Evolutionary conservation across 371 early-diverging fungal species (phyloP).

Genomic region (Rhizopus arrhizus): DNA sequence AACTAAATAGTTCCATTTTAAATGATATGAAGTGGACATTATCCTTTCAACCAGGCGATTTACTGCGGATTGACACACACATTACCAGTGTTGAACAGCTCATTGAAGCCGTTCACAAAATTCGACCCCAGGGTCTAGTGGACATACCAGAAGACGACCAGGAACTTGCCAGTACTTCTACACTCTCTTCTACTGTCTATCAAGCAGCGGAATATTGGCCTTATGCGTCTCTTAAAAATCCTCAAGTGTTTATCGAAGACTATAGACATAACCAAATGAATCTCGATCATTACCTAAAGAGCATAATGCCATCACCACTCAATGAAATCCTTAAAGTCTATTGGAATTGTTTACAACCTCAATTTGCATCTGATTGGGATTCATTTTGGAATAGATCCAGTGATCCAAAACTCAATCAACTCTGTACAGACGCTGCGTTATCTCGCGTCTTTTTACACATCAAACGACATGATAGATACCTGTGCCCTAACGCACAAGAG

Average conservation of each 20-base stretch:
- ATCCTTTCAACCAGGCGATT: conserved; percentile 40
- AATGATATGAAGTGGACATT: conserved; percentile 33
- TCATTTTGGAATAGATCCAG: conserved; percentile 48
- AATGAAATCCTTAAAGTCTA: conserved; percentile 32
- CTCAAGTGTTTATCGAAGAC: conserved; percentile 26
- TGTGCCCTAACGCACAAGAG: conserved; percentile 37
- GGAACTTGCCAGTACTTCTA: conserved; percentile 10
- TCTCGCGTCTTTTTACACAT: conserved; percentile 49
- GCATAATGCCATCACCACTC: conserved; percentile 30
- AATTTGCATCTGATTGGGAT: conserved; percentile 46
- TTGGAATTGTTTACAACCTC: conserved; percentile 53
- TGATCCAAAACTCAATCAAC: conserved; percentile 46
- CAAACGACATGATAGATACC: conserved; percentile 41
- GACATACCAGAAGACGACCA: background rate
- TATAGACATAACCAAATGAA: conserved; percentile 30
- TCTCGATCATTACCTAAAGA: conserved; percentile 24
- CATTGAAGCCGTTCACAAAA: conserved; percentile 40
- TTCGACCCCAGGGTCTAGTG: conserved; percentile 17
- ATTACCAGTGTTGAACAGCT: conserved; percentile 43
- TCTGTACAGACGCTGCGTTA: conserved; percentile 48
- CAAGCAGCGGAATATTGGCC: conserved; percentile 31
- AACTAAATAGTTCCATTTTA: background rate
- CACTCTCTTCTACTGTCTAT: conserved; percentile 7
- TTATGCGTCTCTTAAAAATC: conserved; percentile 17
- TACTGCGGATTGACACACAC: conserved; percentile 40